Evolutionary conservation across 371 early-diverging fungal species (phyloP).

Genomic region (Apophysomyces elegans): DNA sequence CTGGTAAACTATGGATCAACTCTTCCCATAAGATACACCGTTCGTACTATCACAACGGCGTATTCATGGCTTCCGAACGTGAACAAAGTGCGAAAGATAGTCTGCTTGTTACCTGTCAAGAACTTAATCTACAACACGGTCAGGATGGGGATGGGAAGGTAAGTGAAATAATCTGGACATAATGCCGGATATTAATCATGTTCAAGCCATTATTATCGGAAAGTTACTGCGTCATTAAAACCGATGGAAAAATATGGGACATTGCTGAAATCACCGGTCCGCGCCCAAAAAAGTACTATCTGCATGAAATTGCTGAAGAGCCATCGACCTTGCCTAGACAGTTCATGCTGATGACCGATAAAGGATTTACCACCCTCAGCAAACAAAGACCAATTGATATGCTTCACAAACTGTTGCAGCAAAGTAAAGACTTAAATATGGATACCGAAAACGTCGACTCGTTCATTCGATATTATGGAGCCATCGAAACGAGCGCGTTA

Average conservation of each 20-base stretch:
- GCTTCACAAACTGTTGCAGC: conserved; percentile 51
- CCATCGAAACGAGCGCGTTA: conserved; percentile 76
- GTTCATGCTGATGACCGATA: conserved; percentile 76
- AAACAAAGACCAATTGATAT: conserved; percentile 82
- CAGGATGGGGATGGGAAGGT: background rate
- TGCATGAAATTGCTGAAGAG: conserved; percentile 67
- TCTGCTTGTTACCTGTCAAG: conserved; percentile 51
- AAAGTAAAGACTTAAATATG: conserved; percentile 20
- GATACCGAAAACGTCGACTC: conserved; percentile 49
- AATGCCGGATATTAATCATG: background rate
- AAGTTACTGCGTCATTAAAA: conserved; percentile 23
- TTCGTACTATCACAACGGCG: conserved; percentile 65
- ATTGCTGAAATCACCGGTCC: conserved; percentile 60
- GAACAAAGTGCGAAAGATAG: conserved; percentile 67
- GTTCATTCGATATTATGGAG: conserved; percentile 66
- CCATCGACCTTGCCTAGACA: conserved; percentile 61
- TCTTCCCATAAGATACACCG: conserved; percentile 51
- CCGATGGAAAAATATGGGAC: conserved; percentile 79
- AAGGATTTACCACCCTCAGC: conserved; percentile 59
- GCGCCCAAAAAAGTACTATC: conserved; percentile 4
- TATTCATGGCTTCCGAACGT: conserved; percentile 67
- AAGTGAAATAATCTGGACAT: background rate
- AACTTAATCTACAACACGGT: background rate
- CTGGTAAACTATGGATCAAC: conserved; percentile 13
- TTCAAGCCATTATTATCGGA: conserved; percentile 10